Evolutionary conservation across 2,329 filamentous ascomycete species (phyloP).

Genomic region (Curvularia spicifera): DNA sequence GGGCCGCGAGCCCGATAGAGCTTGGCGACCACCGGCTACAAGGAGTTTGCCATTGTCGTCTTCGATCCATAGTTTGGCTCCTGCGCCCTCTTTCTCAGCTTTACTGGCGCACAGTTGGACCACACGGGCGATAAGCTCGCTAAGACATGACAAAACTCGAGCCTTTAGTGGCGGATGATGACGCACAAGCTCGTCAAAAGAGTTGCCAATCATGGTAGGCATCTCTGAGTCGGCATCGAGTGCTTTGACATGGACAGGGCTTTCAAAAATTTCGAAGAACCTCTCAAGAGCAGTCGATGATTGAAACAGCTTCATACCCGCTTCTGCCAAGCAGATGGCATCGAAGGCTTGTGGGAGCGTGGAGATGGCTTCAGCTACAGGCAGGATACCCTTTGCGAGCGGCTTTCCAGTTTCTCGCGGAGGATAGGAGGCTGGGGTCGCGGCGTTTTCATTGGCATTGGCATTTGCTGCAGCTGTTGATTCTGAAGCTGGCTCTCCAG

Average conservation of each 20-base stretch:
- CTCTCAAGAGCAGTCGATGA: slow-evolving; percentile 80
- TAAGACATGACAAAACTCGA: slow-evolving; percentile 81
- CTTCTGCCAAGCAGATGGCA: slow-evolving; percentile 89
- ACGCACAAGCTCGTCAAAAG: slow-evolving; percentile 91
- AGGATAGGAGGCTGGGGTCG: slow-evolving; percentile 25
- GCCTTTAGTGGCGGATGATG: slow-evolving; percentile 87
- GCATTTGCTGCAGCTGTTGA: slow-evolving; percentile 26
- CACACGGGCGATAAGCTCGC: slow-evolving; percentile 87
- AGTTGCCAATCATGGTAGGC: slow-evolving; percentile 75
- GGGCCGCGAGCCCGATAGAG: slow-evolving; percentile 50
- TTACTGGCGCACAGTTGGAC: slow-evolving; percentile 74
- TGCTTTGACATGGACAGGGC: slow-evolving; percentile 82
- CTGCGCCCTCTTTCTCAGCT: slow-evolving; percentile 72
- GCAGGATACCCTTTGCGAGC: slow-evolving; percentile 75
- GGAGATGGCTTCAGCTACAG: slow-evolving; percentile 86
- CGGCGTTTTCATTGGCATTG: slow-evolving; percentile 22
- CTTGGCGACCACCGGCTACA: slow-evolving; percentile 62
- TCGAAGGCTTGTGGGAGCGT: slow-evolving; percentile 88
- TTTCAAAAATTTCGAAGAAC: slow-evolving; percentile 97
- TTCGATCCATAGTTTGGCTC: slow-evolving; percentile 76
- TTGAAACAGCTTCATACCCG: slow-evolving; percentile 86
- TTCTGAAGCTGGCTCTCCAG: slow-evolving; percentile 46
- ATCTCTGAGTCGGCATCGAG: slow-evolving; percentile 78
- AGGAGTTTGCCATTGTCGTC: slow-evolving; percentile 64
- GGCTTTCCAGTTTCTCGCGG: slow-evolving; percentile 34